Percentiles rank a stretch among this genome's conserved stretches.
Conservation (phyloP, 805 yeast genomes). For the Kuraishia borneana region DNA sequence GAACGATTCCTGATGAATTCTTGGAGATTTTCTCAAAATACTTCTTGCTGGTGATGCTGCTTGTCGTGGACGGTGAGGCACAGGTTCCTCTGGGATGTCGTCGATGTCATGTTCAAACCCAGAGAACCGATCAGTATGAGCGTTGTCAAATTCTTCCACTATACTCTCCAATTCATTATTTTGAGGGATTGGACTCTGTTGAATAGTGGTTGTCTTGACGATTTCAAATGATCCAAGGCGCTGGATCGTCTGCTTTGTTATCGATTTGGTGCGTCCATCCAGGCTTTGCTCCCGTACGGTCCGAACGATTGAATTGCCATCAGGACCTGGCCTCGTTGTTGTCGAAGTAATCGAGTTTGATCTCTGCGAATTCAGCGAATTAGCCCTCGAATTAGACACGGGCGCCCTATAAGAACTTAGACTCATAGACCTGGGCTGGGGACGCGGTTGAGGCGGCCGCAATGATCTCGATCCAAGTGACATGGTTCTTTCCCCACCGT, state of each 20-base stretch:
- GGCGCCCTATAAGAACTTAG: too few species aligned
- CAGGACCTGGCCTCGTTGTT: conserved; percentile 5
- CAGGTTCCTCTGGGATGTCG: too few species aligned
- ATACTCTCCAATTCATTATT: conserved; percentile 17
- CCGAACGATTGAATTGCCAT: conserved; percentile 23
- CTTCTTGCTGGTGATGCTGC: too few species aligned
- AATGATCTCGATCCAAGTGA: background rate
- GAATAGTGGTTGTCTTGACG: conserved; percentile 33
- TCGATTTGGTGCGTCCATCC: conserved; percentile 41
- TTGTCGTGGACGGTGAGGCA: too few species aligned
- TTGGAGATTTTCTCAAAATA: background rate
- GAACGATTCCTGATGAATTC: background rate
- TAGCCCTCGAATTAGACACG: conserved; percentile 15
- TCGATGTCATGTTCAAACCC: too few species aligned
- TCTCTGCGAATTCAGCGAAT: conserved; percentile 15
- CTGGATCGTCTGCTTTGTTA: conserved; percentile 41
- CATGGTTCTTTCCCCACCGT: background rate
- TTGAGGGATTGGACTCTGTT: conserved; percentile 16
- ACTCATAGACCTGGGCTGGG: background rate
- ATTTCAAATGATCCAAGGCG: conserved; percentile 36
- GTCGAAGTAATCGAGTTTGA: conserved; percentile 9
- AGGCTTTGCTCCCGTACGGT: conserved; percentile 40
- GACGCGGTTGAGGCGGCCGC: conserved; percentile 1
- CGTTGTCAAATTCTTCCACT: conserved; percentile 16
- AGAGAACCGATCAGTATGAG: too few species aligned